Base-by-base conservation (phyloP, 2,329 filamentous ascomycete genomes). In the Emmonsiellopsis sp. region DNA sequence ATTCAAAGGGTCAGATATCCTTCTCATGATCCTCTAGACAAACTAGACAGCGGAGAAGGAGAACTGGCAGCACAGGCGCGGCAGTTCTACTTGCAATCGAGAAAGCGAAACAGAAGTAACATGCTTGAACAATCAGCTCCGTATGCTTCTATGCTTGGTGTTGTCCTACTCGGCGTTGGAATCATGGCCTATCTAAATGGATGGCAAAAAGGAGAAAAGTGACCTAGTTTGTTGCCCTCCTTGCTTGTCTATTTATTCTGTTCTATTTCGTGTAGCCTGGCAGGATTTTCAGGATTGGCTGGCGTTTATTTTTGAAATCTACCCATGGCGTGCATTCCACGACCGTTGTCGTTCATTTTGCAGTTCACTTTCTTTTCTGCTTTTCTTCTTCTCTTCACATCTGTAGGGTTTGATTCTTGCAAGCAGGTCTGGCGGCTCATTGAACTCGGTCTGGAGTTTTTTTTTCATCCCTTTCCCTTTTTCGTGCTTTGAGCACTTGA, bases 151-250 rank as follows among this genome's bases (percentile, higher is more conserved):
- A 89, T 92, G 80, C 71, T 93, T 45, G 86, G 88, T 9, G 88
- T 93, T 34, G 87, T 93, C 31, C 70, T 93, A 53, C 74, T 93
- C 56, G 88, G 88, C 34, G 85, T 93, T 73, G 86, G 88, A 11
- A 68, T 93, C 58, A 93, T 93, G 88, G 87, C 86, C 42, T 91
- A 90, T 69, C 77, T 93, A 61, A 93, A 93, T 64, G 85, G 86
- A 50, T 92, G 87, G 87, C 86, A 89, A 63, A 77, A 76, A 62
- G 67, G 72, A 52, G 77, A 78, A 56, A 72, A 71, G 65, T 77
- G 66, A 67, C 43, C 9, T 46, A 14, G n/a, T 32, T 40, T 42
- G 34, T 34, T 36, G 10, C 45, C 17, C 31, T 17, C 21, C 32
- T 50, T 32, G 14, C 31, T 34, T 45, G 34, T 21, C 5, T 27